Conservation (phyloP, 257 asterid species). For the Lycium ferocissimum region DNA sequence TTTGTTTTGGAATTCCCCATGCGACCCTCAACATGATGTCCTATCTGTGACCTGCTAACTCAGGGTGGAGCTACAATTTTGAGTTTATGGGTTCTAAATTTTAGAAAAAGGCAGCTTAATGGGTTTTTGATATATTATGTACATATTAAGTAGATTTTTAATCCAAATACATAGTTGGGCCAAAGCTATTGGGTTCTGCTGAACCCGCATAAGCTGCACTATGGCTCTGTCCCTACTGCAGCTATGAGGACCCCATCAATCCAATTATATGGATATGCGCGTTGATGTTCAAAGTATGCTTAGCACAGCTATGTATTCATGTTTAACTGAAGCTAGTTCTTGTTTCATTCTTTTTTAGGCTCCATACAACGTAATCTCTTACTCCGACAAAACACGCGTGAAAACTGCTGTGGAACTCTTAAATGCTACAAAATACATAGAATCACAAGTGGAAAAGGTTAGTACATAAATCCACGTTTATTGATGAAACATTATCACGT, state of each 20-base stretch:
- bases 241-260: too few species aligned
- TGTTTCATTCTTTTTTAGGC: slow-evolving; percentile 54
- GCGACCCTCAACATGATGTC: not conserved
- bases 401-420: slow-evolving; percentile 93
- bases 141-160: too few species aligned
- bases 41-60: too few species aligned
- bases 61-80: too few species aligned
- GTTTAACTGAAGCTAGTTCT: not conserved
- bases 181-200: too few species aligned
- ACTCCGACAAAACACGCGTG: slow-evolving; percentile 80
- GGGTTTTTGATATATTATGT: too few species aligned
- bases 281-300: not conserved
- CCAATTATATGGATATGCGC: not conserved
- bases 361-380: slow-evolving; percentile 84
- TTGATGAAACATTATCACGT: not conserved
- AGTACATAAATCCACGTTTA: slow-evolving; percentile 13
- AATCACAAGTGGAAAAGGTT: slow-evolving; percentile 80
- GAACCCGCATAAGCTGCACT: too few species aligned
- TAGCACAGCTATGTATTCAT: not conserved
- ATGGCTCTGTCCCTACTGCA: too few species aligned
- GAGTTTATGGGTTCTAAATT: too few species aligned
- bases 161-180: too few species aligned
- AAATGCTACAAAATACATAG: slow-evolving; percentile 80
- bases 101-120: too few species aligned
- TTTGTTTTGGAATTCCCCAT: not conserved